These are phyloP conservation scores for Xylogone sp. DNA, from an alignment of 2,329 filamentous ascomycete species.

Conservation along the genomic window DNA sequence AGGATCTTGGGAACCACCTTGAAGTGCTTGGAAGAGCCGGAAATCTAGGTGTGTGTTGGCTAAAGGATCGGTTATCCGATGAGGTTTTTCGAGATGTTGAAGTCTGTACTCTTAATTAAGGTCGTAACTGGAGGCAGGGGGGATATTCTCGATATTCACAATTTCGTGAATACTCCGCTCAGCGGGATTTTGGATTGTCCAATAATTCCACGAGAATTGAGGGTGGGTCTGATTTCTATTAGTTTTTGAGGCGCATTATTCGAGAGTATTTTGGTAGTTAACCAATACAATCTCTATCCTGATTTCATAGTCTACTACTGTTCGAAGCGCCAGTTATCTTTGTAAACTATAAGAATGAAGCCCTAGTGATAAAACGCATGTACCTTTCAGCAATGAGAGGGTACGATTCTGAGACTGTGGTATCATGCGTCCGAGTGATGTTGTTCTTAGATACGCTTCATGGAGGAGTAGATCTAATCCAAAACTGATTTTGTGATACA, in stretches of 20 bases:
- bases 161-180: conserved; percentile 27
- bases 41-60: conserved; percentile 27
- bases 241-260: no score
- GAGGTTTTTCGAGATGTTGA: conserved; percentile 27
- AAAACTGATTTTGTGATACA: no score
- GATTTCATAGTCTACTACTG: not conserved
- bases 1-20: conserved; percentile 34
- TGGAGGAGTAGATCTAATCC: conserved; percentile 12
- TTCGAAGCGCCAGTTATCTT: conserved; percentile 34
- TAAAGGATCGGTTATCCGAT: conserved; percentile 31
- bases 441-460: conserved; percentile 35
- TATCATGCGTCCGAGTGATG: conserved; percentile 22
- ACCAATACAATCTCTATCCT: no score
- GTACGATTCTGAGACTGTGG: conserved; percentile 8
- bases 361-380: conserved; percentile 30
- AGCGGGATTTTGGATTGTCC: conserved; percentile 20
- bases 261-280: no score
- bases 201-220: not conserved
- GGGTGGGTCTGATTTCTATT: not conserved
- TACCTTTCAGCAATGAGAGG: conserved; percentile 20
- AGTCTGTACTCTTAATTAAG: conserved; percentile 27
- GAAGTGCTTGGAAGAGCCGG: conserved; percentile 30
- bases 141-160: conserved; percentile 21
- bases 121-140: conserved; percentile 5
- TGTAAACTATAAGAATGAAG: conserved; percentile 43